phyloP scores from a whole-genome alignment of 208 protist species.

The Wallacemonas sp. region DNA sequence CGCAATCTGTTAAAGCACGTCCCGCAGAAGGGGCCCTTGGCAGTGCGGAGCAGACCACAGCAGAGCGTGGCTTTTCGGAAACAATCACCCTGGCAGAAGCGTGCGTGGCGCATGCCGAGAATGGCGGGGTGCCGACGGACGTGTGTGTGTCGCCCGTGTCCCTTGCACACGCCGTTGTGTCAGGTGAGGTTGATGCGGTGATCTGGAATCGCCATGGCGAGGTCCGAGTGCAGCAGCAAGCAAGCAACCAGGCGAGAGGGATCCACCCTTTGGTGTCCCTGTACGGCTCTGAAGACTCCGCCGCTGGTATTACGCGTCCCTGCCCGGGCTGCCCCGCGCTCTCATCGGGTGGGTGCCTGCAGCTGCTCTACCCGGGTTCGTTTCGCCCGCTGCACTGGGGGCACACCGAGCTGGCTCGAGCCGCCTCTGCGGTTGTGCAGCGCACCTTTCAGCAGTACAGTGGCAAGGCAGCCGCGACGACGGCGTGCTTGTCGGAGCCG shows the following conservation, averaged over 20 bases:
- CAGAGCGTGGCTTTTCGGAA: not conserved
- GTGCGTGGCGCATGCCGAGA: not conserved
- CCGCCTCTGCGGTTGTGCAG: conserved; percentile 26
- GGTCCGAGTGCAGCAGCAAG: conserved; percentile 21
- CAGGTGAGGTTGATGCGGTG: conserved; percentile 19
- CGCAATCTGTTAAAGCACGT: not conserved
- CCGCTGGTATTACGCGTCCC: not conserved
- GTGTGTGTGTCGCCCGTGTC: no score
- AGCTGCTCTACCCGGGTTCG: conserved; percentile 71
- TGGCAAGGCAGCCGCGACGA: not conserved
- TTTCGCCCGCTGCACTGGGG: conserved; percentile 80
- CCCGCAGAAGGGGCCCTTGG: not conserved
- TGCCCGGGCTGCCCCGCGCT: not conserved
- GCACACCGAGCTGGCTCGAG: conserved; percentile 67
- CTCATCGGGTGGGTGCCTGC: conserved; percentile 6
- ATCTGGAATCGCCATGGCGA: conserved; percentile 66
- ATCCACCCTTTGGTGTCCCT: not conserved
- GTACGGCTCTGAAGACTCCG: not conserved
- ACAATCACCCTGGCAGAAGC: not conserved
- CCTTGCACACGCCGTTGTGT: conserved; percentile 15
- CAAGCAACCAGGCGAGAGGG: not conserved
- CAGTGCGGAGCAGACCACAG: not conserved
- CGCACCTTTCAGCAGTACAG: conserved; percentile 12
- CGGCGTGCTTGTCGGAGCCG: not conserved
- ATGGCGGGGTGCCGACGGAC: no score